Evolutionary conservation across 2,329 filamentous ascomycete species (phyloP), one percentile per base, ranked within the genome.

Genomic region (Curvularia eragrostidis): DNA sequence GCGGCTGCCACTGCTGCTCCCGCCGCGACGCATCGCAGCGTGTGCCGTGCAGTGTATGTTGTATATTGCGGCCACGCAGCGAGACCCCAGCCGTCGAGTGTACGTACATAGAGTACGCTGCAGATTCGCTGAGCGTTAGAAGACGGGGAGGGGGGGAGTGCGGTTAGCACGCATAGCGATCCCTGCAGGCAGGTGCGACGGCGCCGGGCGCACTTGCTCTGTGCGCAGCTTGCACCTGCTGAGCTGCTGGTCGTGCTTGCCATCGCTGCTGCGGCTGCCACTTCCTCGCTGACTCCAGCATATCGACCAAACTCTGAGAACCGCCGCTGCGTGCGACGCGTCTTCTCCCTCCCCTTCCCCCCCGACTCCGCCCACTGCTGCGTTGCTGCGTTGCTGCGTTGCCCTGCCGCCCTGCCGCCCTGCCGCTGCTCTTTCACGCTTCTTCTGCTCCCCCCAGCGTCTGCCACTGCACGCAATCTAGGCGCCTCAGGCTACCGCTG

Each of bases 401-500:
- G n/a, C n/a, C n/a, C n/a, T n/a, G n/a, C n/a, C n/a, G n/a, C n/a
- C n/a, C n/a, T n/a, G n/a, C n/a, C n/a, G n/a, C n/a, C n/a, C n/a
- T n/a, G n/a, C n/a, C n/a, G n/a, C n/a, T n/a, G n/a, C n/a, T n/a
- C n/a, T n/a, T n/a, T n/a, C n/a, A n/a, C n/a, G n/a, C n/a, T n/a
- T n/a, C n/a, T n/a, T 38, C n/a, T 38, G 15, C 48, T n/a, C n/a
- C n/a, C 52, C 39, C 48, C 52, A 38, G 30, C 34, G 30, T 52
- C 48, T 52, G 52, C 52, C 48, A 39, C 43, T 28, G 49, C 58
- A 26, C 48, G 36, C 39, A 38, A 38, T 52, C 44, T 61, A 46
- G 51, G 50, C 52, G 59, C 47, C 51, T 38, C 47, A 48, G 53
- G 50, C 44, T 38, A 38, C 44, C 43, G 52, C 52, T 54, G 52